Percentiles rank a stretch among this genome's conserved stretches.
Conservation (phyloP, 805 yeast genomes). For the Pichia pseudocactophila region DNA sequence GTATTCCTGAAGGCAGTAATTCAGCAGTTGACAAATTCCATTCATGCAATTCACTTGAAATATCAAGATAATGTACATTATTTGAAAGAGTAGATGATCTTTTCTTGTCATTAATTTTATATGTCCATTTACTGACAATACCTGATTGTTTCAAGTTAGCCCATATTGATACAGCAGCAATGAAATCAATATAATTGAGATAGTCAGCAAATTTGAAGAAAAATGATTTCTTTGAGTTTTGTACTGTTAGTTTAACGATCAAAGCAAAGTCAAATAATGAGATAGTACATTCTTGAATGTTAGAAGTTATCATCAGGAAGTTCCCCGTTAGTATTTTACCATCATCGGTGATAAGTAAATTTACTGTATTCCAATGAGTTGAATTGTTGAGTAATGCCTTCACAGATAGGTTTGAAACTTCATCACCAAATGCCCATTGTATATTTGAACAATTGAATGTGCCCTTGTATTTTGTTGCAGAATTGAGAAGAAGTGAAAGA, state of each 20-base stretch:
- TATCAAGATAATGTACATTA: too few relatives aligned
- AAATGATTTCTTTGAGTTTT: constrained; percentile 25
- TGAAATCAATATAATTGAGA: constrained; percentile 31
- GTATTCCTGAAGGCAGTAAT: constrained; percentile 50
- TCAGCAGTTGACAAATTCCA: constrained; percentile 74
- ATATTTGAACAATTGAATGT: constrained; percentile 2
- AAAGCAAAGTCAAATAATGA: constrained; percentile 18
- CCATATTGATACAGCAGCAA: constrained; percentile 40
- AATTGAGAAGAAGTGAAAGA: not conserved
- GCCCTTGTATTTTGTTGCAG: constrained; percentile 2
- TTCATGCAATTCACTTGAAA: constrained; percentile 26
- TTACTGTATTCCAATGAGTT: constrained; percentile 2
- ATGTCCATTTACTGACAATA: constrained; percentile 40
- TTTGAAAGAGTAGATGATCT: too few relatives aligned
- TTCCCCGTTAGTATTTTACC: not conserved
- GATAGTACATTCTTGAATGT: constrained; percentile 25
- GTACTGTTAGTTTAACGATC: constrained; percentile 36
- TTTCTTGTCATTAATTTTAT: constrained; percentile 27
- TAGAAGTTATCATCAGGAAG: constrained; percentile 15
- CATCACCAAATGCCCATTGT: constrained; percentile 8
- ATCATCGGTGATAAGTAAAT: constrained; percentile 1
- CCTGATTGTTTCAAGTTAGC: constrained; percentile 40
- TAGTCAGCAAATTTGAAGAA: constrained; percentile 28
- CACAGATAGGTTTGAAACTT: not conserved
- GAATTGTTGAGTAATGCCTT: constrained; percentile 4